Percentiles rank a stretch among this genome's conserved stretches.
phyloP scores from a whole-genome alignment of 495 filamentous ascomycete species.

The Aspergillus carlsbadensis region DNA sequence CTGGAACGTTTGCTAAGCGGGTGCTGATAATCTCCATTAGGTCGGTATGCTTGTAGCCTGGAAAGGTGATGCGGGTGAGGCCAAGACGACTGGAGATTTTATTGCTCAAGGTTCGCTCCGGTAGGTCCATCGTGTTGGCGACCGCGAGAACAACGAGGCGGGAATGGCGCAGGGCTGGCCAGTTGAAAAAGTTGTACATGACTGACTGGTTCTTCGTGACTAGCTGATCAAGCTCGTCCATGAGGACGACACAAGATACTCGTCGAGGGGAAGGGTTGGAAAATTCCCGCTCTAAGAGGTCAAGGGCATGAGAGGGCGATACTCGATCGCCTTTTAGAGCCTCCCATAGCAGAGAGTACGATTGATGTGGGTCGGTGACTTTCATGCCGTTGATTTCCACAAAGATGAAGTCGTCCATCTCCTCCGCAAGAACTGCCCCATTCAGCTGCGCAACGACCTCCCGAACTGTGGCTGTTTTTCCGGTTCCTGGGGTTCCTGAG shows the following conservation, averaged over 20 bases:
- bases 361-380: slow-evolving; percentile 95
- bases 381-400: slow-evolving; percentile 99
- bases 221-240: slow-evolving; percentile 98
- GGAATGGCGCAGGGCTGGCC: slow-evolving; percentile 90
- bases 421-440: slow-evolving; percentile 77
- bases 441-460: slow-evolving; percentile 92
- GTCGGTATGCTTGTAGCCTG: slow-evolving; percentile 94
- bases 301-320: slow-evolving; percentile 85
- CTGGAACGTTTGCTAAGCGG: slow-evolving; percentile 80
- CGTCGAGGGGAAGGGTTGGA: slow-evolving; percentile 82
- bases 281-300: slow-evolving; percentile 90
- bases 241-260: slow-evolving; percentile 94
- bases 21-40: slow-evolving; percentile 97
- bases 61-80: slow-evolving; percentile 90
- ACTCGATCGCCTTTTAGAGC: slow-evolving; percentile 91
- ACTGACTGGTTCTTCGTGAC: slow-evolving; percentile 97
- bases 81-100: slow-evolving; percentile 94
- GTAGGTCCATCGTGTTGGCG: slow-evolving; percentile 98
- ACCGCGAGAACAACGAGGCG: slow-evolving; percentile 94
- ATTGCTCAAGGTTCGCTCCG: slow-evolving; percentile 94
- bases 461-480: slow-evolving; percentile 96
- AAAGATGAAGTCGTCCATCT: slow-evolving; percentile 98
- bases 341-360: slow-evolving; percentile 95
- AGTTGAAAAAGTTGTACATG: slow-evolving; percentile 99
- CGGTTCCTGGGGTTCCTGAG: slow-evolving; percentile 97